A percentile compares a stretch with the other conserved stretches of the same genome.
phyloP scores from a whole-genome alignment of 192 early-diverging fungal species.

The Backusella morwellensis region DNA sequence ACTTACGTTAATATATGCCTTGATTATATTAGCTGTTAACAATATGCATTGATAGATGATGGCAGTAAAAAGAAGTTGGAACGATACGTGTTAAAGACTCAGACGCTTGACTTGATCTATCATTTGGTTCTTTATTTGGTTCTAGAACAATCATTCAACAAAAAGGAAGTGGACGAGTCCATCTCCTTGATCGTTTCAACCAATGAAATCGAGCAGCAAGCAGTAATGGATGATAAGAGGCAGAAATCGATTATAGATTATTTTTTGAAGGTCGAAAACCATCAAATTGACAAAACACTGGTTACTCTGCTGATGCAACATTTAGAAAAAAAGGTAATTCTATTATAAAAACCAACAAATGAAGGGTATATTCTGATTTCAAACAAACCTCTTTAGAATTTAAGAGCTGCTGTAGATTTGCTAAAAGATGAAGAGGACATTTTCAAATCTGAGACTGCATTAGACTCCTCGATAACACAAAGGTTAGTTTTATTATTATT shows the following conservation, averaged over 20 bases:
- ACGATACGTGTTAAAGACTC: background rate
- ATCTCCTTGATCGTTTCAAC: background rate
- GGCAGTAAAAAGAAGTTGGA: background rate
- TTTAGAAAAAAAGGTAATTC: background rate
- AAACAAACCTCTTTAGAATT: background rate
- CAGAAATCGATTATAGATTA: background rate
- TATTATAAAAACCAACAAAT: background rate
- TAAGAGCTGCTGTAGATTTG: background rate
- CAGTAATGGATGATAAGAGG: background rate
- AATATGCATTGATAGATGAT: background rate
- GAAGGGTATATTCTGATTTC: background rate
- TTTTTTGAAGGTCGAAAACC: background rate
- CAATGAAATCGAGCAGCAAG: background rate
- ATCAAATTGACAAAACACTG: background rate
- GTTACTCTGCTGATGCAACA: background rate
- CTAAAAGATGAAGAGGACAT: background rate
- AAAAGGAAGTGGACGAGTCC: background rate
- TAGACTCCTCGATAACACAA: background rate
- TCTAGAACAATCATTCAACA: constrained; percentile 6
- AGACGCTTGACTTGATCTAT: background rate
- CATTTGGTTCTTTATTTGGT: background rate
- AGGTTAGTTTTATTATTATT: background rate
- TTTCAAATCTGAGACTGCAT: background rate
- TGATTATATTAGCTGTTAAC: background rate
- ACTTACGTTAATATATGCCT: background rate